Evolutionary conservation across 768 basidiomycete genomes (phyloP), one percentile per base, ranked within the genome.

Genomic region (Pleurotus tuber-regium): DNA sequence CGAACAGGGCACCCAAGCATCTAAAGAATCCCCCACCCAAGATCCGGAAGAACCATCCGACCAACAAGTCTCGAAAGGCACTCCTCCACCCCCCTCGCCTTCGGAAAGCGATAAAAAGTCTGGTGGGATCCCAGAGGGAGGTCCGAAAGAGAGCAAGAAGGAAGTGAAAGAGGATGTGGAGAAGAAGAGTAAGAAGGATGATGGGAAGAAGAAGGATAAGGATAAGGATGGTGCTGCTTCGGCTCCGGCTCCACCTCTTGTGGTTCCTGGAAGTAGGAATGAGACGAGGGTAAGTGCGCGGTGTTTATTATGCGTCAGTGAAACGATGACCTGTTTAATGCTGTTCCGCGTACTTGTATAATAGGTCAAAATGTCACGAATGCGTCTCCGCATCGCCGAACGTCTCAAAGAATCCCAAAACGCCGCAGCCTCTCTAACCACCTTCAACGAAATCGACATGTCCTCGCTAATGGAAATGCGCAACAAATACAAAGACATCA

Each of bases 361-460:
- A 24, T 61, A 92, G 90, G 86, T 98, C 64, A 98, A 98, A 78
- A 98, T 99, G 95, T 95, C 83, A 70, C 87, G 95, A 47, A 99
- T 99, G 97, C 91, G 96, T 41, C 78, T 90, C 56, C 92, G 95
- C 55, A 99, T 99, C 63, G 89, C 95, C 41, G 92, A 95, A 71
- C 93, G 96, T 47, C 83, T 99, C 66, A 99, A 99, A 75, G 88
- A 97, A 66, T 96, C 95, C 19, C 96, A 99, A 69, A 97, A 98
- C 66, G 83, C 91, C 16, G 97, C 96, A 3, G 96, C 96, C 41
- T 95, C 93, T 43, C 71, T 98, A 54, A 98, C 97, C 28, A 98
- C 96, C 21, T 99, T 99, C 82, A 98, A 99, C 75, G 96, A 99
- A 73, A 92, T 99, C 65, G 96, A 98, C 76, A 98, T 99, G 96